Evolutionary conservation across 2,329 filamentous ascomycete genomes (phyloP), one percentile per base, ranked within the genome.

Genomic region (Lachnellula subtilissima): DNA sequence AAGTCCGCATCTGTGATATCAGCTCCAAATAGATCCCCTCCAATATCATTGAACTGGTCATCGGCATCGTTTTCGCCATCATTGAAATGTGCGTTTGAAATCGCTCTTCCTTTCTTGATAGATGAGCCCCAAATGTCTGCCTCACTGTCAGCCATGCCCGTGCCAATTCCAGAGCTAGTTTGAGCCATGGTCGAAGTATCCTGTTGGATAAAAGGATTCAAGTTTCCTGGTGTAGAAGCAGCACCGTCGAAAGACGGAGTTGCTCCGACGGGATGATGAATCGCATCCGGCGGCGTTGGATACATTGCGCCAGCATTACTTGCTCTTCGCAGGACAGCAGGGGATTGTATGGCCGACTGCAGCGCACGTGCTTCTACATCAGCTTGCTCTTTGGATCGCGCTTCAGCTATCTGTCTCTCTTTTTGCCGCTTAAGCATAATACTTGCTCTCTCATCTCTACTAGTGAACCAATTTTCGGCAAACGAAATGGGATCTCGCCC

Each of bases 1-100:
- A 93, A 93, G 67, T 94, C 89, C 5, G 84, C 88, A 63, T 94
- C 89, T 1, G 87, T 91, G n/a, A 93, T 78, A 61, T 85, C 74
- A 36, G 73, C 82, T n/a, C 80, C 84, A 71, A 89, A 90, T 62
- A 87, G 81, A 61, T 89, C 86, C 8, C 80, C 82, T 12, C 84
- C 84, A 62, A 88, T 77, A 53, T 89, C 86, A 19, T 80, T 85
- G 65, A 89, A 89, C 5, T 90, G 74, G 63, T 78, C 74, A 23
- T 79, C 79, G 35, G 62, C 66, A 47, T 67, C 67, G 48, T 64
- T 61, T 43, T 64, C 61, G 43, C 63, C 64, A 11, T 66, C 64
- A 40, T 58, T 58, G 51, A 68, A 68, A 37, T 62, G 61, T 35
- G 61, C 54, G 25, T 54, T 62, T 11, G 59, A 58, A 45, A 43